A percentile compares a stretch with the other conserved stretches of the same genome.
Evolutionary conservation across 2,329 filamentous ascomycete species (phyloP).

Genomic region (Pseudocercospora macadamiae): DNA sequence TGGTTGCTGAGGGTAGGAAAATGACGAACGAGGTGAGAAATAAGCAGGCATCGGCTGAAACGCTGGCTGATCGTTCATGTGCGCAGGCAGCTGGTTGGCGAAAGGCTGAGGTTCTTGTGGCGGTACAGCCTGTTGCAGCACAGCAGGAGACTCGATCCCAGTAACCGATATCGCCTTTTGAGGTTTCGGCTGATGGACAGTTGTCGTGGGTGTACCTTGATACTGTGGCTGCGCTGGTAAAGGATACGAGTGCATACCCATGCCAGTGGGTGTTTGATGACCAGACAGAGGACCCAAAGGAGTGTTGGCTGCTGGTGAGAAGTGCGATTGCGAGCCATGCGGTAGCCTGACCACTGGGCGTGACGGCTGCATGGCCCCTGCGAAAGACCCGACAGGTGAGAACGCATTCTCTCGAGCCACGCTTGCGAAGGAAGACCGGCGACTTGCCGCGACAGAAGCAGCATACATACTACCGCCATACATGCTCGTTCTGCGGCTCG

Average conservation of each 20-base stretch:
- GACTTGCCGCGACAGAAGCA: conserved; percentile 83
- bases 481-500: conserved; percentile 77
- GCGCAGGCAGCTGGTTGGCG: conserved; percentile 87
- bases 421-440: conserved; percentile 77
- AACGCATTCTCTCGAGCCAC: conserved; percentile 72
- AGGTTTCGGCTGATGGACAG: conserved; percentile 93
- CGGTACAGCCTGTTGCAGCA: conserved; percentile 54
- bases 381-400: conserved; percentile 76
- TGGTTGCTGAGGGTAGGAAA: conserved; percentile 67
- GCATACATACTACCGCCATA: conserved; percentile 82
- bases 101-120: conserved; percentile 78
- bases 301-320: conserved; percentile 35
- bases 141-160: conserved; percentile 83
- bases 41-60: conserved; percentile 51
- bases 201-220: conserved; percentile 64
- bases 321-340: conserved; percentile 54
- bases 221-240: conserved; percentile 59
- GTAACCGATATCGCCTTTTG: conserved; percentile 93
- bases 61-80: conserved; percentile 62
- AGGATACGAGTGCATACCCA: conserved; percentile 56
- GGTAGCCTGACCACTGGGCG: conserved; percentile 86
- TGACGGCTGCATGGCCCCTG: conserved; percentile 54
- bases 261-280: conserved; percentile 51
- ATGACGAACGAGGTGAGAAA: conserved; percentile 52
- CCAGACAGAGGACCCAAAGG: conserved; percentile 39